A percentile compares a stretch with the other conserved stretches of the same genome.
Evolutionary conservation across 129 eudicot genomes (phyloP).

Genomic region (Kitagawia praeruptora): DNA sequence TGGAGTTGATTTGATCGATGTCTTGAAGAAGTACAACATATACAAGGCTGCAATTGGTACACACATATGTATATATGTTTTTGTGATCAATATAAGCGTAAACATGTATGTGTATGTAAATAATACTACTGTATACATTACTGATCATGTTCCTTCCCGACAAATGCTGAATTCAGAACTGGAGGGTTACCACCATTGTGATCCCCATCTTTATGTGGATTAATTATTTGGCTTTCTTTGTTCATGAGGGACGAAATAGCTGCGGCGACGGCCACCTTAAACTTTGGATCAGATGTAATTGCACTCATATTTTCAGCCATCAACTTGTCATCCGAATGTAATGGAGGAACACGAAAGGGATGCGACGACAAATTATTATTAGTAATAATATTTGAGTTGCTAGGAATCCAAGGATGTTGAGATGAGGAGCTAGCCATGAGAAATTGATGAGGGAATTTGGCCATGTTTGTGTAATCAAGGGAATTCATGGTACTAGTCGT

Average conservation of each 20-base stretch:
- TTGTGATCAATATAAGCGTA: neutral
- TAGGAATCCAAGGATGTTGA: constrained; percentile 39
- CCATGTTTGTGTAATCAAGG: constrained; percentile 44
- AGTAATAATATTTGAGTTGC: constrained; percentile 9
- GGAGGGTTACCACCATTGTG: constrained; percentile 30
- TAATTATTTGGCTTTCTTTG: constrained; percentile 49
- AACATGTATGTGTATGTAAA: neutral
- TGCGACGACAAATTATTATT: neutral
- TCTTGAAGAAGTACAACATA: neutral
- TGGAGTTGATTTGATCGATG: neutral
- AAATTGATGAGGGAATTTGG: constrained; percentile 20
- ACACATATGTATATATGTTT: neutral
- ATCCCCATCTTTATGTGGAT: constrained; percentile 26
- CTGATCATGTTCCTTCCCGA: constrained; percentile 25
- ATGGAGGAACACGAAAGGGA: constrained; percentile 20
- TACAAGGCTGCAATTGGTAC: neutral
- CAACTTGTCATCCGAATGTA: constrained; percentile 13
- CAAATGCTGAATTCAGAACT: constrained; percentile 15
- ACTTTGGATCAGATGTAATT: constrained; percentile 76
- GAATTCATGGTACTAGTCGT: constrained; percentile 26
- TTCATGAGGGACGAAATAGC: constrained; percentile 74
- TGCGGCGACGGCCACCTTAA: constrained; percentile 93
- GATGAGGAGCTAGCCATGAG: constrained; percentile 28
- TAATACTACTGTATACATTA: neutral
- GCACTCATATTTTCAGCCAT: constrained; percentile 70